Evolutionary conservation across 257 asterid species (phyloP).

Genomic region (Solanum piurae): DNA sequence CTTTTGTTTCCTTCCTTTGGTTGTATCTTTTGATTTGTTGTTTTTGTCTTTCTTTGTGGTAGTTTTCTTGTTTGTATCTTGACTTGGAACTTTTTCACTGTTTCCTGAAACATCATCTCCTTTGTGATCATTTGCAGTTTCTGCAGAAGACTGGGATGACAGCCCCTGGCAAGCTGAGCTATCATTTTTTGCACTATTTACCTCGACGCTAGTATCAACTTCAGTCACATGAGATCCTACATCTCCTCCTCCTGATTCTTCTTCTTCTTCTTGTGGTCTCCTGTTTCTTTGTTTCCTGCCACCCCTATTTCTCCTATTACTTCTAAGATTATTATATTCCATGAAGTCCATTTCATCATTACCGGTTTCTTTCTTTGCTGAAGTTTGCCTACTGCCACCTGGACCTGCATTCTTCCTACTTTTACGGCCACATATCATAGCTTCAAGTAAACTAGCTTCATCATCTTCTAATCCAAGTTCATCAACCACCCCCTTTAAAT

Average conservation of each 20-base stretch:
- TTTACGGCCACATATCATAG: constrained; percentile 62
- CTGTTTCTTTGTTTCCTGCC: constrained; percentile 51
- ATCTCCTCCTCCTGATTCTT: not conserved
- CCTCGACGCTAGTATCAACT: constrained; percentile 15
- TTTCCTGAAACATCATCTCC: constrained; percentile 26
- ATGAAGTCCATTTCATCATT: constrained; percentile 62
- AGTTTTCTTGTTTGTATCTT: constrained; percentile 29
- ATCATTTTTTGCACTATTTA: constrained; percentile 21
- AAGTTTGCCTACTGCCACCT: constrained; percentile 23
- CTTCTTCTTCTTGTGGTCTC: constrained; percentile 32
- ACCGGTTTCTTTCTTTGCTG: constrained; percentile 25
- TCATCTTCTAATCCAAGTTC: constrained; percentile 42
- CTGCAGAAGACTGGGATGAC: constrained; percentile 26
- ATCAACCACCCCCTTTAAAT: constrained; percentile 9
- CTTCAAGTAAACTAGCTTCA: constrained; percentile 64
- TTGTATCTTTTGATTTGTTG: constrained; percentile 34
- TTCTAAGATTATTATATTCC: constrained; percentile 62
- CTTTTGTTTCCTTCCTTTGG: constrained; percentile 79
- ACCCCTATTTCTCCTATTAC: constrained; percentile 54
- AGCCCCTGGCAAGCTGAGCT: constrained; percentile 23
- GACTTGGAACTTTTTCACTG: constrained; percentile 25
- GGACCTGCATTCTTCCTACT: constrained; percentile 23
- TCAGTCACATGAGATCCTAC: not conserved
- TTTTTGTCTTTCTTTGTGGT: constrained; percentile 43
- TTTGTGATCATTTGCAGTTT: constrained; percentile 18